Conservation (phyloP, 108 stramenopile genomes). For the Fragilaria radians region DNA sequence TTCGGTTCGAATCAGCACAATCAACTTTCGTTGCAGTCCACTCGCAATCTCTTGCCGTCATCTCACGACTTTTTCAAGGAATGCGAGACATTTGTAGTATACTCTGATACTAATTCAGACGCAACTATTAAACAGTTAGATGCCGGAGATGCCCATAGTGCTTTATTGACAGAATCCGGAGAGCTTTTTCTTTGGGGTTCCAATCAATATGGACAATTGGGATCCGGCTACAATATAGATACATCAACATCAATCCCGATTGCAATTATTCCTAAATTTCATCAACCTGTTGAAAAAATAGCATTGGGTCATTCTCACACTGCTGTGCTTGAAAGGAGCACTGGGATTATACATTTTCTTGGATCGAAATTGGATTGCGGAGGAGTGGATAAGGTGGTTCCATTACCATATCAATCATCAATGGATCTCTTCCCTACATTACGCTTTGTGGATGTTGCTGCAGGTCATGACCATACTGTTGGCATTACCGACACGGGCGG, state of each 20-base stretch:
- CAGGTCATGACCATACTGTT: slow-evolving; percentile 81
- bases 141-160: slow-evolving; percentile 80
- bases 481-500: slow-evolving; percentile 56
- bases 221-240: slow-evolving; percentile 8
- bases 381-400: slow-evolving; percentile 23
- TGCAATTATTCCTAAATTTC: slow-evolving; percentile 21
- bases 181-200: slow-evolving; percentile 77
- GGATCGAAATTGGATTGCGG: slow-evolving; percentile 72
- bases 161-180: slow-evolving; percentile 48
- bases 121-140: slow-evolving; percentile 22
- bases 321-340: slow-evolving; percentile 58
- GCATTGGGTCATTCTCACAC: slow-evolving; percentile 74
- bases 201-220: slow-evolving; percentile 72
- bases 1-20: slow-evolving; percentile 77
- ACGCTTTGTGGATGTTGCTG: slow-evolving; percentile 37
- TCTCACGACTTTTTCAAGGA: slow-evolving; percentile 49
- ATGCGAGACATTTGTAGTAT: slow-evolving; percentile 52
- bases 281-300: slow-evolving; percentile 45
- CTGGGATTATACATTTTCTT: slow-evolving; percentile 45
- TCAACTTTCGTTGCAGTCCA: slow-evolving; percentile 44
- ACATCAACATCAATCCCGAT: too few relatives aligned
- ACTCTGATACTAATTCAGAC: slow-evolving; percentile 18
- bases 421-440: slow-evolving; percentile 19
- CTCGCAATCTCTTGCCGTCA: slow-evolving; percentile 13
- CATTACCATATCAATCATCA: slow-evolving; percentile 7